phyloP scores from a whole-genome alignment of 2,329 filamentous ascomycete species.

The Rhynchosporium graminicola region DNA sequence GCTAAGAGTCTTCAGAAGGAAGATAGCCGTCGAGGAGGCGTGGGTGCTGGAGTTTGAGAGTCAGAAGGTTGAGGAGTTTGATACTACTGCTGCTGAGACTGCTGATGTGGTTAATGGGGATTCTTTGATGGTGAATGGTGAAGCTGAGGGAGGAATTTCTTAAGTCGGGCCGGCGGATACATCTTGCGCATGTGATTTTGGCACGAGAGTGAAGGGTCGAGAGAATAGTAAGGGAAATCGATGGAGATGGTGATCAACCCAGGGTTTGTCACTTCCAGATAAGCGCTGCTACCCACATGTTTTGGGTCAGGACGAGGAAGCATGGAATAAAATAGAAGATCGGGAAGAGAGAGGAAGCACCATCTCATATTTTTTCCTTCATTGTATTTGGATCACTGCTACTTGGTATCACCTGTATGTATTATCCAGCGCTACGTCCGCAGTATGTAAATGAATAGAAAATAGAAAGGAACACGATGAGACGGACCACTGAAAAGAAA shows the following conservation, averaged over 20 bases:
- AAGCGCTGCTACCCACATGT: no score
- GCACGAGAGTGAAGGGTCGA: background rate
- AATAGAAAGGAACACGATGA: background rate
- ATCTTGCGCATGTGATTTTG: background rate
- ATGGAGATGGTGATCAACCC: no score
- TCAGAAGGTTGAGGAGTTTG: constrained; percentile 25
- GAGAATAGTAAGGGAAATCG: no score
- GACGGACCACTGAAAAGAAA: no score
- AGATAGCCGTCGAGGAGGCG: constrained; percentile 82
- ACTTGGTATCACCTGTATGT: background rate
- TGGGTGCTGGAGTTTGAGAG: constrained; percentile 48
- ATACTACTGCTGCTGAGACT: background rate
- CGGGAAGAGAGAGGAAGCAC: no score
- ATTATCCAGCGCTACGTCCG: constrained; percentile 16
- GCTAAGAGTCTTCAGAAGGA: constrained; percentile 80
- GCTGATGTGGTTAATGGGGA: constrained; percentile 10
- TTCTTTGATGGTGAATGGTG: constrained; percentile 11
- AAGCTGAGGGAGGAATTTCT: background rate
- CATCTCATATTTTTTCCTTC: background rate
- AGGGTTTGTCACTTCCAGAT: no score
- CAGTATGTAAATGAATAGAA: background rate
- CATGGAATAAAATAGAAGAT: no score
- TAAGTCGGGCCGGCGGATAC: background rate
- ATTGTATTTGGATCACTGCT: background rate
- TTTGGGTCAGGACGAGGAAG: no score